Base-by-base conservation (phyloP, 352 stramenopile genomes). In the Globisporangium emineosum region DNA sequence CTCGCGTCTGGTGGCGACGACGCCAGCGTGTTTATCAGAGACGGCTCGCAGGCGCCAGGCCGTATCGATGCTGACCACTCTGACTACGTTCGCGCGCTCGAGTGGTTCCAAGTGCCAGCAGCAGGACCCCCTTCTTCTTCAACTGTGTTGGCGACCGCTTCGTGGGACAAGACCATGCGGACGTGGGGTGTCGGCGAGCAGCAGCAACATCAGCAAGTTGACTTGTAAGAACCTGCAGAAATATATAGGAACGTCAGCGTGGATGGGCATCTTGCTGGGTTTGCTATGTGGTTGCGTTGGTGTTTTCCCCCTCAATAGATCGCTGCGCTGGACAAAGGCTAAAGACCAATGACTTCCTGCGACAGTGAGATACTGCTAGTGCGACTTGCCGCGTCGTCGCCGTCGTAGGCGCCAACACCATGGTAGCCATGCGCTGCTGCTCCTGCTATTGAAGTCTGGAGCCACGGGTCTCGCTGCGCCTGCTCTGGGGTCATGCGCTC, bases 1-100 rank as follows among this genome's bases (percentile, higher is more conserved):
- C 58, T 94, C 15, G 82, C 79, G 2, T 81, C 83, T 2, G 82
- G 77, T 57, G 75, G 79, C 40, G 86, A 94, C 64, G 86, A 94
- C 37, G 70, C 81, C 21, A 71, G 65, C 23, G 73, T 86, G 12
- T 81, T 73, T 23, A 60, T 91, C 29, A 77, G 68, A 7, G 71
- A 64, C 10, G 64, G 76, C 42, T 71, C 72, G 40, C 72, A 86
- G 55, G 59, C 57, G 50, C 64, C 55, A 2, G 52, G 69, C 30
- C 45, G 77, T 15, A 56, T 59, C 2, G 54, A 40, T 25, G 52
- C 65, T 19, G 64, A 71, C 9, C 86, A 94, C 51, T 35, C 27
- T 17, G 86, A 94, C 68, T 94, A 94, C 47, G 79, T 94, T 9
- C 86, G 83, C 25, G 82, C 77, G 1, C 54, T 94, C 8, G 82